Conservation (phyloP, 2,329 filamentous ascomycete genomes). For the Dothideomycetes sp. region DNA sequence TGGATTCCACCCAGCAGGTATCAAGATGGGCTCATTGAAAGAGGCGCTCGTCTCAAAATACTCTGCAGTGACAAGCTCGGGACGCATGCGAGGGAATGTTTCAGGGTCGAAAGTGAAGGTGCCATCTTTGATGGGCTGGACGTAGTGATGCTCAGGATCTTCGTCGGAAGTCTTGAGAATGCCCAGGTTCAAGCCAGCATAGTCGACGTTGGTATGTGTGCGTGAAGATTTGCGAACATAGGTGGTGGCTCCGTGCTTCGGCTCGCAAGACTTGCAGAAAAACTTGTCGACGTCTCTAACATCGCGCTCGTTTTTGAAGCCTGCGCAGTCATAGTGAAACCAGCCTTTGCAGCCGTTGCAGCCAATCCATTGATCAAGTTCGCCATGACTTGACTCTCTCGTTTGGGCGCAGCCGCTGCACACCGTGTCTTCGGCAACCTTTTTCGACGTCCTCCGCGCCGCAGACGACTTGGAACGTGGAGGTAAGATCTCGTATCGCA, state of each 20-base stretch:
- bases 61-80: constrained; percentile 51
- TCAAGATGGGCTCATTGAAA: constrained; percentile 57
- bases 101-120: constrained; percentile 51
- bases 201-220: constrained; percentile 55
- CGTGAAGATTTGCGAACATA: constrained; percentile 56
- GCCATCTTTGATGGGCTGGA: constrained; percentile 55
- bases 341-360: constrained; percentile 59
- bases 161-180: constrained; percentile 55
- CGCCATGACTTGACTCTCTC: constrained; percentile 39
- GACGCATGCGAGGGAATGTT: constrained; percentile 51
- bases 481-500: constrained; percentile 7
- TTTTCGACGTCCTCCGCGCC: constrained; percentile 9
- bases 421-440: constrained; percentile 29
- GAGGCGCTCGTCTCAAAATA: constrained; percentile 51
- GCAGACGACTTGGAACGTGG: neutral
- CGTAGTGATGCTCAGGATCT: constrained; percentile 55
- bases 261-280: constrained; percentile 50
- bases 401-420: constrained; percentile 48
- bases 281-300: constrained; percentile 58
- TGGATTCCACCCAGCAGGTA: constrained; percentile 51
- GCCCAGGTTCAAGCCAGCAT: constrained; percentile 56
- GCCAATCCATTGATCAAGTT: constrained; percentile 53
- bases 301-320: constrained; percentile 53
- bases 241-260: constrained; percentile 51
- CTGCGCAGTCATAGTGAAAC: constrained; percentile 58